Evolutionary conservation across 139 green algal species (phyloP), one percentile per base, ranked within the genome.

Genomic region (Haematococcus lacustris): DNA sequence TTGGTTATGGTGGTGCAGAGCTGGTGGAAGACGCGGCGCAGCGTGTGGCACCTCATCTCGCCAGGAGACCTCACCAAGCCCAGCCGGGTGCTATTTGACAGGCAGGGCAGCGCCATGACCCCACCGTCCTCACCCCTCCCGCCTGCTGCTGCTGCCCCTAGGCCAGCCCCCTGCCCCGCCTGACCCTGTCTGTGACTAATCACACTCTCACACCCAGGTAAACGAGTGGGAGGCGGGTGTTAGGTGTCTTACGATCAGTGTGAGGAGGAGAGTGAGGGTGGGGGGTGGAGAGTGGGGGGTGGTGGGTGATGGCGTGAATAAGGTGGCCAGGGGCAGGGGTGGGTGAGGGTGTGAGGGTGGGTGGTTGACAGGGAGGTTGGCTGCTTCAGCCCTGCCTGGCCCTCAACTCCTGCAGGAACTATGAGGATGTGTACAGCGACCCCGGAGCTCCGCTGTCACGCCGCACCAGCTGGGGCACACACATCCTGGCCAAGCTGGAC

Each of bases 401-500:
- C 17, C 9, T 17, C 43, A 53, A 28, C 9, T 9, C 43, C 43
- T 68, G 33, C 64, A 70, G 72, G 38, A 74, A 91, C 71, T 98
- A 96, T 78, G 95, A 99, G 86, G 94, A 98, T 77, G 86, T 87
- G 4, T 98, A 98, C 85, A 85, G 76, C 34, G 90, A 97, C 81
- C 95, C 95, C 0, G 95, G 95, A 3, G 83, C 76, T 1, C 95
- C 95, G 2, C 73, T 95, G 28, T 71, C 78, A 3, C 81, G 92
- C 1, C 81, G 90, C 50, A 98, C 89, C 3, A 37, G 64, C 21
- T 72, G 68, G 35, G 89, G 91, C 41, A 92, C 85, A 2, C 97
- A 96, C 68, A 78, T 97, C 32, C 82, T 98, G 60, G 68, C 75
- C 43, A 73, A 74, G 47, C 38, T 86, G 33, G 80, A 87, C 71